Evolutionary conservation across 2,329 filamentous ascomycete genomes (phyloP).

Genomic region (Botryotinia convoluta): DNA sequence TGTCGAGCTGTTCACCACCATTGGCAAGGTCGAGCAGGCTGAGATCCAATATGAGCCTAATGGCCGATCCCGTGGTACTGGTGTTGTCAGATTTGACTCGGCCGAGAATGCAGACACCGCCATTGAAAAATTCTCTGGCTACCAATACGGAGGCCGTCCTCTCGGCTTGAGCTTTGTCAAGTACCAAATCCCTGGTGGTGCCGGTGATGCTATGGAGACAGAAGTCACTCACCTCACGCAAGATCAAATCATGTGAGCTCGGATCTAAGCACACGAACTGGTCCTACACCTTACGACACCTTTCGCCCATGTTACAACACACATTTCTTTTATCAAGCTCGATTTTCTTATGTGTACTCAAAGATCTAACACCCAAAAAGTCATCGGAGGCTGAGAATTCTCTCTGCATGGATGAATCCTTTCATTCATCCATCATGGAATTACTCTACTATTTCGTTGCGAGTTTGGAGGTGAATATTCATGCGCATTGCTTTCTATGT

Average conservation of each 20-base stretch:
- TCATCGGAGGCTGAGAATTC: conserved; percentile 6
- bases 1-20: conserved; percentile 93
- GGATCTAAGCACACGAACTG: background rate
- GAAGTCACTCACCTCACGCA: conserved; percentile 81
- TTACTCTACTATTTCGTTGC: conserved; percentile 10
- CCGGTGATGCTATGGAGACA: conserved; percentile 70
- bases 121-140: conserved; percentile 95
- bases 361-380: conserved; percentile 1
- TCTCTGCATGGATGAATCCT: background rate
- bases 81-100: conserved; percentile 91
- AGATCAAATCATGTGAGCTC: conserved; percentile 87
- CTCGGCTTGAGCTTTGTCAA: conserved; percentile 92
- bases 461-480: conserved; percentile 11
- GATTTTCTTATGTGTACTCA: conserved; percentile 20
- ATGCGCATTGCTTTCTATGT: conserved; percentile 12
- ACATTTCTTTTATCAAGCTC: conserved; percentile 4
- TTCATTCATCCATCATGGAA: background rate
- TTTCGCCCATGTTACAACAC: conserved; percentile 18
- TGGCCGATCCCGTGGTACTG: conserved; percentile 88
- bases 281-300: background rate
- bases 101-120: conserved; percentile 85
- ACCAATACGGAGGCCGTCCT: conserved; percentile 93
- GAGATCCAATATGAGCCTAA: conserved; percentile 99
- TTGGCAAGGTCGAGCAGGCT: conserved; percentile 96
- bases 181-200: conserved; percentile 68